A percentile compares a stretch with the other conserved stretches of the same genome.
phyloP scores from a whole-genome alignment of 2,329 filamentous ascomycete species.

The Phaeosphaeria sp. region DNA sequence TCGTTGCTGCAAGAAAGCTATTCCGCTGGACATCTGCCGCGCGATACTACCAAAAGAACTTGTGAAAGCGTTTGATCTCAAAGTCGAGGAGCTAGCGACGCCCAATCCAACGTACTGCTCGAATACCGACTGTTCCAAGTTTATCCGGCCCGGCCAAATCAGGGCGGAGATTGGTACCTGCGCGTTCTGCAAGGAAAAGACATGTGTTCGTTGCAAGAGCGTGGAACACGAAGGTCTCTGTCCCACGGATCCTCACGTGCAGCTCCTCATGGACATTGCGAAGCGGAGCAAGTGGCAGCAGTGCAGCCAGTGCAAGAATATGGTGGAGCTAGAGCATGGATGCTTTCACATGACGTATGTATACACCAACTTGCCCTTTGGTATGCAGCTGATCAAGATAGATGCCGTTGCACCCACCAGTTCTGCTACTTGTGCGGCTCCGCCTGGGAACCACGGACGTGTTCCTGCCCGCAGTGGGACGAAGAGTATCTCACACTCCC shows the following conservation, averaged over 20 bases:
- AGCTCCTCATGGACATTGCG: slow-evolving; percentile 21
- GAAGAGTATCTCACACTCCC: slow-evolving; percentile 13
- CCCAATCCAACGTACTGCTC: slow-evolving; percentile 24
- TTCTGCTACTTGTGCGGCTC: slow-evolving; percentile 29
- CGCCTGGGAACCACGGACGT: slow-evolving; percentile 17
- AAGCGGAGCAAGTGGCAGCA: slow-evolving; percentile 24
- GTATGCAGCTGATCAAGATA: background rate
- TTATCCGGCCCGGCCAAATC: slow-evolving; percentile 16
- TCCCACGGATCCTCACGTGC: slow-evolving; percentile 16
- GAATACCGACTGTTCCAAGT: slow-evolving; percentile 15
- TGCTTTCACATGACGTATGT: slow-evolving; percentile 27
- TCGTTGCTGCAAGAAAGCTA: slow-evolving; percentile 22
- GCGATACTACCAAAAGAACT: slow-evolving; percentile 12
- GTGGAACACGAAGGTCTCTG: slow-evolving; percentile 14
- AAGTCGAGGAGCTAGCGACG: slow-evolving; percentile 23
- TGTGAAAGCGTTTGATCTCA: slow-evolving; percentile 18
- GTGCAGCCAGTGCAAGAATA: slow-evolving; percentile 23
- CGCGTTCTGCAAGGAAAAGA: slow-evolving; percentile 12
- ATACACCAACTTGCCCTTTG: background rate
- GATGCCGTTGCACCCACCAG: slow-evolving; percentile 18
- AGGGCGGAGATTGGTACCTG: slow-evolving; percentile 14
- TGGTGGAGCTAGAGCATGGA: slow-evolving; percentile 20
- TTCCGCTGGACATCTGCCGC: slow-evolving; percentile 19
- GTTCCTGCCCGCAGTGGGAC: slow-evolving; percentile 13
- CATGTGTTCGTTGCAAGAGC: slow-evolving; percentile 21